Conservation (phyloP, 495 filamentous ascomycete species). For the Trichoderma gamsii region DNA sequence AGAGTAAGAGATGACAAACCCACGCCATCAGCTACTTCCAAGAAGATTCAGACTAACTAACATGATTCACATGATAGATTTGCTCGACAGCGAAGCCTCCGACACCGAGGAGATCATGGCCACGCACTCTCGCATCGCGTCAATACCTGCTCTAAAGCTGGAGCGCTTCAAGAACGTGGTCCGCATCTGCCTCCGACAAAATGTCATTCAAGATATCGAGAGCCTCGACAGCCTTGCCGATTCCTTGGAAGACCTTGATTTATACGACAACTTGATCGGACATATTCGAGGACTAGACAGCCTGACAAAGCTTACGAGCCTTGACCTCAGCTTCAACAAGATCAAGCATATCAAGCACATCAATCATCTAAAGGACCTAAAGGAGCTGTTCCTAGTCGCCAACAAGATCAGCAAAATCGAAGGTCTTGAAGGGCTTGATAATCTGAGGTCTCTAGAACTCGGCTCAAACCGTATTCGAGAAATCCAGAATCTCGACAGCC, state of each 20-base stretch:
- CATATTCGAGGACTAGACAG: conserved; percentile 80
- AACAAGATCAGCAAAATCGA: conserved; percentile 91
- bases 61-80: conserved; percentile 33
- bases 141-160: conserved; percentile 69
- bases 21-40: background rate
- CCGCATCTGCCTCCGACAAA: conserved; percentile 90
- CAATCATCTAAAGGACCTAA: conserved; percentile 68
- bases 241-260: conserved; percentile 75
- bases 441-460: conserved; percentile 78
- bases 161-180: conserved; percentile 73
- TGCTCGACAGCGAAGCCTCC: conserved; percentile 46
- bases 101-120: conserved; percentile 78
- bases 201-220: conserved; percentile 77
- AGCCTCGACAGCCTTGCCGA: conserved; percentile 56
- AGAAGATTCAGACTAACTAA: background rate
- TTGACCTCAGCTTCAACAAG: conserved; percentile 97
- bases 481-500: conserved; percentile 77
- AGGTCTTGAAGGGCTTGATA: conserved; percentile 64
- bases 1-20: conserved; percentile 45
- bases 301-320: conserved; percentile 62
- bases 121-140: conserved; percentile 75
- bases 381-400: conserved; percentile 87
- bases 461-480: conserved; percentile 87
- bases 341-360: conserved; percentile 97
- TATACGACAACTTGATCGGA: conserved; percentile 96